Base-by-base conservation (phyloP, 2,329 filamentous ascomycete species). In the Epichloe coenophiala region DNA sequence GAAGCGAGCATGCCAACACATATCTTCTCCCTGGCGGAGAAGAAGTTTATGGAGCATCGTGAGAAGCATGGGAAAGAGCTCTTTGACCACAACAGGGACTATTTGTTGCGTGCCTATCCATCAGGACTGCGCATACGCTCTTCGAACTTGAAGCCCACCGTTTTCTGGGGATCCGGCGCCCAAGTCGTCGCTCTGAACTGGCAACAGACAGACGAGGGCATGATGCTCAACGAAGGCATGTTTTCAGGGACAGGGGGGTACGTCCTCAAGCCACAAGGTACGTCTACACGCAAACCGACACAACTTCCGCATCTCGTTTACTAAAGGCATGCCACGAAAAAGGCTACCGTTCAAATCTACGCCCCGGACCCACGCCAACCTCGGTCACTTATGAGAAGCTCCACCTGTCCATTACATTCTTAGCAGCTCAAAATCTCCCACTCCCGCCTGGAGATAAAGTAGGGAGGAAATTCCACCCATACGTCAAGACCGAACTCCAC, bases 141-240 rank as follows among this genome's bases (percentile, higher is more conserved):
- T 0, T 93, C 87, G 1, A 97, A 96, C 62, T 73, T 94, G 12
- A 88, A 95, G 58, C 89, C 91, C 4, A 78, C 81, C 1, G 75
- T 84, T 3, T 93, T 90, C 66, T 96, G 90, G 90, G 78, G 88
- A 35, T 83, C 87, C 56, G 90, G 90, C 13, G 84, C 94, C 3
- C 90, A 96, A 66, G 84, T 96, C 58, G 88, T 94, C 1, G 90
- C 90, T 0, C 72, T 97, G 54, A 96, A 96, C 68, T 97, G 90
- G 88, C 90, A 97, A 66, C 84, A 83, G 54, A 83, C 86, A 65
- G 89, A 96, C 60, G 84, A 88, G 58, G 89, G 88, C 35, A 94
- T 94, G 83, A 96, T 96, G 91, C 76, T 95, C 13, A 96, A 96
- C 62, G 83, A 93, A 61, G 90, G 81, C 58, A 93, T 95, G 88